Evolutionary conservation across 495 filamentous ascomycete genomes (phyloP), one percentile per base, ranked within the genome.

Genomic region (Aspergillus haitiensis): DNA sequence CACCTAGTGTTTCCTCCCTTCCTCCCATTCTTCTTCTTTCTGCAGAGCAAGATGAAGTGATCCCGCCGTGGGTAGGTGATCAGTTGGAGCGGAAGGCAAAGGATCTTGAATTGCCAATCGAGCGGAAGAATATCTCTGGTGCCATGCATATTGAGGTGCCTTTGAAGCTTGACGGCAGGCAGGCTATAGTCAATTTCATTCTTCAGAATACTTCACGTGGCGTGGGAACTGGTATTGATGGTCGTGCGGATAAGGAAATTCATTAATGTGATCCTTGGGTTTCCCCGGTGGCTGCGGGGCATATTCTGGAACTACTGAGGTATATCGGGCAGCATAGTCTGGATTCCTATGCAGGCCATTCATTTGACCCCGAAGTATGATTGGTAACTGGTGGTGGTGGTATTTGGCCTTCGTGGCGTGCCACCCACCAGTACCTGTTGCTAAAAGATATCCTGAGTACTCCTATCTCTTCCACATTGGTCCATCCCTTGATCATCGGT

Each of bases 21-120:
- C 73, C 73, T 10, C 69, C 72, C 6, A 71, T 91, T 0, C 75
- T 87, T 7, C 77, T 91, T 6, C 51, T 92, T 11, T 78, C 83
- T 51, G 87, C 86, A 0, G 83, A 77, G 21, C 79, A 80, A 46
- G 89, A 93, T 65, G 88, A 91, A 65, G 74, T 92, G 0, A 84
- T 92, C 3, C 87, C 88, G 4, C 59, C 70, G 35, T 75, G 81
- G 36, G 84, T 87, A 37, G 78, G 76, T 6, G 76, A 76, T 12
- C 68, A 78, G 58, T 73, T 91, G 18, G 73, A 75, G 48, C 21
- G 50, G 7, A 57, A 73, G 8, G 77, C 69, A 13, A 66, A 49
- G 13, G 59, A 69, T 2, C 52, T 81, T 0, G 61, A 60, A 7
- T 47, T 81, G 10, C 46, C 70, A 3, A 64, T 79, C 6, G 31